Base-by-base conservation (phyloP, 2,329 filamentous ascomycete species). In the Alternaria metachromatica region DNA sequence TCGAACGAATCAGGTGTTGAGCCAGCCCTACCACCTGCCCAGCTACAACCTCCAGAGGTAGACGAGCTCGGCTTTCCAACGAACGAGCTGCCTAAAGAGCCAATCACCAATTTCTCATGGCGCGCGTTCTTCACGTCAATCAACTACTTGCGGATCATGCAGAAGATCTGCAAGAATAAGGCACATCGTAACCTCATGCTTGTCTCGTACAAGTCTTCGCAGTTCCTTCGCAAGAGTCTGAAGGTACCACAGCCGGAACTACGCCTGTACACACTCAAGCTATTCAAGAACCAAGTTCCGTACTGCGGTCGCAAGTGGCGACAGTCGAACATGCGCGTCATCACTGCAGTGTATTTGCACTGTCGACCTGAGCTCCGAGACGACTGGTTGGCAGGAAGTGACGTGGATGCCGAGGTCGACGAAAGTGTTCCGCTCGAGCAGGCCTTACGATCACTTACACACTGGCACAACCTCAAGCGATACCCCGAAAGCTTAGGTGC, bases 291-390 rank as follows among this genome's bases (percentile, higher is more conserved):
- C 64, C 96, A 99, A 80, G 96, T 99, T 5, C 96, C 96, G 1
- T 99, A 97, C 84, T 98, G 95, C 80, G 95, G 96, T 21, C 90
- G 96, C 46, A 99, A 99, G 83, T 99, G 96, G 96, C 90, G 96
- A 13, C 96, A 98, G 82, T 90, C 90, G 72, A 98, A 99, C 80
- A 99, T 99, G 96, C 92, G 95, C 59, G 94, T 98, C 75, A 99
- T 99, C 76, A 99, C 96, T 0, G 94, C 94, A 4, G 93, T 99
- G 2, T 99, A 97, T 80, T 85, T 99, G 53, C 93, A 97, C 81
- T 97, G 95, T 76, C 87, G 94, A 8, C 95, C 95, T 0, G 95
- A 98, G 79, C 85, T 99, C 49, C 87, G 95, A 28, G 96, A 99
- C 76, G 96, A 97, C 81, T 98, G 96, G 95, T 86, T 98, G 1